A percentile compares a stretch with the other conserved stretches of the same genome.
phyloP scores from a whole-genome alignment of 805 yeast genomes.

The Cyberlindnera mrakii region DNA sequence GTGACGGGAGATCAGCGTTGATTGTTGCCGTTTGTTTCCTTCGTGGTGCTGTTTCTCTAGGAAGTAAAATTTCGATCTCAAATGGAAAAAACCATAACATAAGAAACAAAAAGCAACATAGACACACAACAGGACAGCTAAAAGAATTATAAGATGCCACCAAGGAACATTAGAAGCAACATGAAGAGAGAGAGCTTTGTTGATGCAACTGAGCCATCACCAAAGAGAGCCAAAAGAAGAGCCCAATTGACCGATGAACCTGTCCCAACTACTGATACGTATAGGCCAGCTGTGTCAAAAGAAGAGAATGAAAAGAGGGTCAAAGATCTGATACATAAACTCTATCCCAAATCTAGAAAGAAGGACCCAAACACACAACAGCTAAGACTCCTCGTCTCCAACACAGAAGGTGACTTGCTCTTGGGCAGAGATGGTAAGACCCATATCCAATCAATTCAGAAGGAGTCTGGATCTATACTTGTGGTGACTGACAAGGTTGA shows the following conservation, averaged over 20 bases:
- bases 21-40: too few relatives aligned
- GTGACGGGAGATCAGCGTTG: too few relatives aligned
- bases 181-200: too few relatives aligned
- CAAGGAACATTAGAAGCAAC: too few relatives aligned
- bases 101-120: too few relatives aligned
- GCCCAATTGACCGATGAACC: too few relatives aligned
- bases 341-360: neutral
- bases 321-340: neutral
- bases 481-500: slow-evolving; percentile 6
- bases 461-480: slow-evolving; percentile 3
- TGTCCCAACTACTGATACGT: slow-evolving; percentile 3
- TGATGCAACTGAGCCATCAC: too few relatives aligned
- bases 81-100: too few relatives aligned
- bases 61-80: too few relatives aligned
- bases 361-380: neutral
- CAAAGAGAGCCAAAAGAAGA: slow-evolving; percentile 1
- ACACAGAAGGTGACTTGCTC: slow-evolving; percentile 10
- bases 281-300: slow-evolving; percentile 5
- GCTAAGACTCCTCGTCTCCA: slow-evolving; percentile 5
- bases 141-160: too few relatives aligned
- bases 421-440: slow-evolving; percentile 4
- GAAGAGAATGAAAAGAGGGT: slow-evolving; percentile 1
- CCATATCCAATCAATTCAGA: slow-evolving; percentile 3
- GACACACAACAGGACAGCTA: too few relatives aligned
- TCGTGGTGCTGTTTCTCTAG: too few relatives aligned